A percentile compares a stretch with the other conserved stretches of the same genome.
These are phyloP conservation scores for Pleurotus tuoliensis DNA, from an alignment of 768 basidiomycete genomes.

Conservation along the genomic window DNA sequence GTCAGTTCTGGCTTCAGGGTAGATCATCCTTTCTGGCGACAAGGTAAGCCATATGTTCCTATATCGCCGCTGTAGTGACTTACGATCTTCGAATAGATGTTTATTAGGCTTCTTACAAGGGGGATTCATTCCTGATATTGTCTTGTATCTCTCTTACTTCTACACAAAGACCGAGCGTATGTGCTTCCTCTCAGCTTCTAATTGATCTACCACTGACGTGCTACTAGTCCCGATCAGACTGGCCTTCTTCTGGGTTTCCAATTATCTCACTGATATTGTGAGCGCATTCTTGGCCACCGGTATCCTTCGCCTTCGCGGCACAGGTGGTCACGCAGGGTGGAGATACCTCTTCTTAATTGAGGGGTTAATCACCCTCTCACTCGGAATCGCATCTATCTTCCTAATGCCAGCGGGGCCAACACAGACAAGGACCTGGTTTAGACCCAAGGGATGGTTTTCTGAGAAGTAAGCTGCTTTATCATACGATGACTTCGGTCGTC, in stretches of 20 bases:
- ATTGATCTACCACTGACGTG: neutral
- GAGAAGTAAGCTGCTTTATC: constrained; percentile 38
- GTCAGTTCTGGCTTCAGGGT: constrained; percentile 57
- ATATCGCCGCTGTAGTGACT: too few species aligned
- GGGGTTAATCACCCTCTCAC: constrained; percentile 43
- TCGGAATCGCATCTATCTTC: constrained; percentile 50
- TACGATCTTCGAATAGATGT: constrained; percentile 26
- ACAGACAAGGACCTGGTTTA: constrained; percentile 55
- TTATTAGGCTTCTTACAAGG: constrained; percentile 60
- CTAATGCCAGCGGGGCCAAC: constrained; percentile 63
- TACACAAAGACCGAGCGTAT: constrained; percentile 55
- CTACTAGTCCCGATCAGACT: constrained; percentile 57
- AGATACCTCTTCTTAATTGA: constrained; percentile 56
- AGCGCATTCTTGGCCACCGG: constrained; percentile 65
- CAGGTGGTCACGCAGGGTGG: constrained; percentile 53
- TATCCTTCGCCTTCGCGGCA: constrained; percentile 49
- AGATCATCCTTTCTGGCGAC: constrained; percentile 51
- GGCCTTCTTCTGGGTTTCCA: constrained; percentile 66
- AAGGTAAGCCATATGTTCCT: constrained; percentile 22
- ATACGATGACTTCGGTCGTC: neutral
- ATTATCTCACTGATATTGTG: constrained; percentile 49
- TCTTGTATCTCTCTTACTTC: constrained; percentile 64
- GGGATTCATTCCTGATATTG: constrained; percentile 60
- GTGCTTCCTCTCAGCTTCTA: constrained; percentile 14
- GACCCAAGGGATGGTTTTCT: constrained; percentile 64